These are phyloP conservation scores for Clarireedia paspali DNA, from an alignment of 2,329 filamentous ascomycete genomes.

Conservation along the genomic window DNA sequence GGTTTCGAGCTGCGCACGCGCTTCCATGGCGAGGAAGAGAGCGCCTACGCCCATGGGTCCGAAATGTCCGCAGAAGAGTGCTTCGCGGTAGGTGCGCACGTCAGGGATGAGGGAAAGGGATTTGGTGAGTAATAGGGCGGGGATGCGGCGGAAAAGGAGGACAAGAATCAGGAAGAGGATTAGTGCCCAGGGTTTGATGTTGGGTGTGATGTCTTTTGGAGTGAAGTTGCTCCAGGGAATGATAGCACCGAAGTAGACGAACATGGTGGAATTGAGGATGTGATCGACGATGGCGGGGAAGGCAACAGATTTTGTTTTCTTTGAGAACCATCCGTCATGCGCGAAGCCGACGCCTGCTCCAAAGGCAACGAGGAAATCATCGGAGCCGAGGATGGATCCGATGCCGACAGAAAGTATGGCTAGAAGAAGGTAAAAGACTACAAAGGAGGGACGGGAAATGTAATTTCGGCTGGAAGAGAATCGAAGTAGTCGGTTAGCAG, in stretches of 20 bases:
- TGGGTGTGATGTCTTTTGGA: constrained; percentile 32
- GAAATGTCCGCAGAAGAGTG: constrained; percentile 48
- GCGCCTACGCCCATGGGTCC: constrained; percentile 50
- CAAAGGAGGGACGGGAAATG: constrained; percentile 41
- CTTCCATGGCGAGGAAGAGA: constrained; percentile 49
- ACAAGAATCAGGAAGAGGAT: constrained; percentile 41
- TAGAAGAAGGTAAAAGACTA: constrained; percentile 48
- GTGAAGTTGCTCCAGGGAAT: constrained; percentile 43
- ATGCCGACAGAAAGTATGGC: constrained; percentile 44
- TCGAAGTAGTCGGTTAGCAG: constrained; percentile 40
- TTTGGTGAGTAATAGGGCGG: constrained; percentile 41
- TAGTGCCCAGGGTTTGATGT: constrained; percentile 34
- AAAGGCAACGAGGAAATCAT: constrained; percentile 50
- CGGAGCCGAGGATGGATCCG: constrained; percentile 42
- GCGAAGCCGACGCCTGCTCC: constrained; percentile 47
- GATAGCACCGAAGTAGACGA: constrained; percentile 48
- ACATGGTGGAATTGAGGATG: constrained; percentile 46
- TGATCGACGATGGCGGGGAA: constrained; percentile 45
- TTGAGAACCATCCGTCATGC: constrained; percentile 44
- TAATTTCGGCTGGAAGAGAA: constrained; percentile 38
- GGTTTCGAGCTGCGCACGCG: constrained; percentile 43
- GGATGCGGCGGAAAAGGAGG: constrained; percentile 43
- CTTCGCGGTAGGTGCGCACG: constrained; percentile 42
- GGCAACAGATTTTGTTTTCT: constrained; percentile 37
- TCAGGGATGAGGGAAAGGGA: constrained; percentile 35